Percentiles rank a stretch among this genome's conserved stretches.
Evolutionary conservation across 1,139 yeast genomes (phyloP).

Genomic region (Blastobotrys petasosporus): DNA sequence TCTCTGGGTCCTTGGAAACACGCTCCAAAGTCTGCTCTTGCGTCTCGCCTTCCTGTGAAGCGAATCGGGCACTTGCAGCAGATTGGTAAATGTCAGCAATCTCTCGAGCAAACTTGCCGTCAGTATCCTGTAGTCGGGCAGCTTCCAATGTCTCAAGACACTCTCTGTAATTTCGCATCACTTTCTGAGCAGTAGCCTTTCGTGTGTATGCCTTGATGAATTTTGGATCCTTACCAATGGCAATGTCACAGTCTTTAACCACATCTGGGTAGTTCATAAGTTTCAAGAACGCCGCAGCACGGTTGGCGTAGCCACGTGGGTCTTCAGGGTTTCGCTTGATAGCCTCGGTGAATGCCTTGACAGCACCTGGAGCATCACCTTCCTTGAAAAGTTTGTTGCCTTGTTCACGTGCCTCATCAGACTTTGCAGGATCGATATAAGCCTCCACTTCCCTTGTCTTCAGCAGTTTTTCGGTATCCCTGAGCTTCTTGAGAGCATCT

Average conservation of each 20-base stretch:
- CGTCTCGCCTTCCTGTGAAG: constrained; percentile 79
- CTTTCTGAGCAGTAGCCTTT: constrained; percentile 91
- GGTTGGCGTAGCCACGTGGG: constrained; percentile 94
- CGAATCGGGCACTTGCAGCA: constrained; percentile 75
- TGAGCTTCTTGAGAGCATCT: constrained; percentile 80
- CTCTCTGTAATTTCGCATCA: constrained; percentile 79
- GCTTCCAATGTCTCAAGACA: constrained; percentile 75
- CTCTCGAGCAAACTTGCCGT: constrained; percentile 59
- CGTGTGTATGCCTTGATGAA: constrained; percentile 95
- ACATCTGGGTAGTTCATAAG: constrained; percentile 97
- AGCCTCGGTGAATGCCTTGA: constrained; percentile 91
- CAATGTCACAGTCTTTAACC: constrained; percentile 82
- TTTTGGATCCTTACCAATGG: constrained; percentile 79
- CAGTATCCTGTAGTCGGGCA: constrained; percentile 72
- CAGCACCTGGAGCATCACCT: constrained; percentile 97
- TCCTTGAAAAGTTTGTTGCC: constrained; percentile 87
- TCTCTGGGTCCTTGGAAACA: constrained; percentile 89
- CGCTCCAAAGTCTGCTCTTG: constrained; percentile 93
- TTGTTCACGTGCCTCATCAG: constrained; percentile 88
- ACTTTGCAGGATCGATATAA: constrained; percentile 83
- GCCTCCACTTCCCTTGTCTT: constrained; percentile 70
- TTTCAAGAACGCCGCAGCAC: constrained; percentile 95
- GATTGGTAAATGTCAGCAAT: constrained; percentile 77
- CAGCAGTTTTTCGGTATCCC: constrained; percentile 79
- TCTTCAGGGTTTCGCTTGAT: constrained; percentile 93